Evolutionary conservation across 495 filamentous ascomycete species (phyloP).

Genomic region (Aspergillus sclerotiicarbonarius): DNA sequence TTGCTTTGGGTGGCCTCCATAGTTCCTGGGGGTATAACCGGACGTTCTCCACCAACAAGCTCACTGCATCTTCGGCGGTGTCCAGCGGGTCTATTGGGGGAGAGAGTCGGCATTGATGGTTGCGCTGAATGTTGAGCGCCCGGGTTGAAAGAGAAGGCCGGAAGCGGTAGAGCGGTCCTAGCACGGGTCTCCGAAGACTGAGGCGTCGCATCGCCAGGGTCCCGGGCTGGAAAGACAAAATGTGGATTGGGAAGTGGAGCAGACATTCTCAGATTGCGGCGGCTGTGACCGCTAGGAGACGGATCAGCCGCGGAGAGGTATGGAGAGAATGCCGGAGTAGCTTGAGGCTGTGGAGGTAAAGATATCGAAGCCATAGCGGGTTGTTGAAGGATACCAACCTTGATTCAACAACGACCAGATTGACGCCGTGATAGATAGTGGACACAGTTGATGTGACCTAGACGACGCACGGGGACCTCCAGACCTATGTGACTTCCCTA

Average conservation of each 20-base stretch:
- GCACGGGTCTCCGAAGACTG: conserved; percentile 16
- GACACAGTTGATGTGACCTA: conserved; percentile 30
- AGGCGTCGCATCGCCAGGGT: conserved; percentile 22
- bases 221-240: conserved; percentile 65
- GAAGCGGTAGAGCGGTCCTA: conserved; percentile 45
- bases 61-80: conserved; percentile 76
- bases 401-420: conserved; percentile 13
- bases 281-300: conserved; percentile 20
- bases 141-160: conserved; percentile 66
- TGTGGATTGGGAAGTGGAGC: conserved; percentile 64
- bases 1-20: conserved; percentile 64
- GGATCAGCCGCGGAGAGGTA: conserved; percentile 31
- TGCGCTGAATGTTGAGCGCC: conserved; percentile 35
- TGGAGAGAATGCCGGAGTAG: conserved; percentile 29
- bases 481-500: conserved; percentile 40
- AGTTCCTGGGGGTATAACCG: conserved; percentile 53
- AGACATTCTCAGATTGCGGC: conserved; percentile 34
- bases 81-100: conserved; percentile 43
- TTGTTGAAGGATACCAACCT: conserved; percentile 12
- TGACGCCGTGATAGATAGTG: conserved; percentile 8
- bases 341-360: conserved; percentile 35
- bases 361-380: conserved; percentile 44
- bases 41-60: conserved; percentile 72
- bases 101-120: conserved; percentile 28
- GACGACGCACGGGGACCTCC: conserved; percentile 41